phyloP scores from a whole-genome alignment of 176 grass and related monocot genomes.

The Coix lacrymajobi region DNA sequence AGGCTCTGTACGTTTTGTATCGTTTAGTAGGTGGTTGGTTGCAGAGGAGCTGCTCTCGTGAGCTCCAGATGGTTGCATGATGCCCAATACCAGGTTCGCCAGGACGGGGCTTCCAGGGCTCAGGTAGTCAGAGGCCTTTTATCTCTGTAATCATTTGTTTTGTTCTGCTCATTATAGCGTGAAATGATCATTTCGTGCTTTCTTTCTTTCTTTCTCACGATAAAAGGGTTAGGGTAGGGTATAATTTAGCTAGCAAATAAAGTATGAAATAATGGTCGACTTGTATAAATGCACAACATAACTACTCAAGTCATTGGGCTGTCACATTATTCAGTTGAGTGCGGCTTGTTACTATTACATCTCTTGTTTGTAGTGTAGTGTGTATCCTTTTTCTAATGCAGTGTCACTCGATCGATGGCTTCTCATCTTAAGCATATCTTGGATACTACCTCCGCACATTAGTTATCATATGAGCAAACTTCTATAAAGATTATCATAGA shows the following conservation, averaged over 20 bases:
- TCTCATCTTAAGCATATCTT: neutral
- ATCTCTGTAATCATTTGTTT: neutral
- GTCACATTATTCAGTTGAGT: neutral
- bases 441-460: neutral
- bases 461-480: neutral
- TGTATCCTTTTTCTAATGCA: neutral
- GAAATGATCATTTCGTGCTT: neutral
- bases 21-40: slow-evolving; percentile 73
- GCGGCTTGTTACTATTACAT: neutral
- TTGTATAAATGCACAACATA: neutral
- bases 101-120: slow-evolving; percentile 42
- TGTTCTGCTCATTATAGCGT: neutral
- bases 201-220: neutral
- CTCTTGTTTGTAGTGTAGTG: neutral
- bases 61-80: slow-evolving; percentile 61
- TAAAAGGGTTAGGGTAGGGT: neutral
- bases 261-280: neutral
- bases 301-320: neutral
- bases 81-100: slow-evolving; percentile 46
- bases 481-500: neutral
- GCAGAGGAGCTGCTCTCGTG: slow-evolving; percentile 47
- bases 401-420: neutral
- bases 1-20: slow-evolving; percentile 25
- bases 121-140: slow-evolving; percentile 40
- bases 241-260: neutral